Evolutionary conservation across 768 basidiomycete genomes (phyloP), one percentile per base, ranked within the genome.

Genomic region (Amanita brunnescens): DNA sequence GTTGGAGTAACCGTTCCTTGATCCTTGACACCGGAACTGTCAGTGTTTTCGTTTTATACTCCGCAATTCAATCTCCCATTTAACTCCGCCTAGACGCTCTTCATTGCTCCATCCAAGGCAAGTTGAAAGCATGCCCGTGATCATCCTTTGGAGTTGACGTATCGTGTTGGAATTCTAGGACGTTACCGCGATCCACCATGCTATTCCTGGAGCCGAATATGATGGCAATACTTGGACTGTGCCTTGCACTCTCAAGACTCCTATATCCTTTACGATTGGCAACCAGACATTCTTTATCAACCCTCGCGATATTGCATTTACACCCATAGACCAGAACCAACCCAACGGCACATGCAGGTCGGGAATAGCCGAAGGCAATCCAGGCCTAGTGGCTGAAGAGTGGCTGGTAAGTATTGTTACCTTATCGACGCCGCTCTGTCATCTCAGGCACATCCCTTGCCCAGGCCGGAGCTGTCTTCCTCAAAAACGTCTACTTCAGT

Each of bases 1-100:
- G 77, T 6, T 68, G 86, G 44, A 55, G 58, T 10, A 75, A 76
- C 47, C 86, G 87, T 60, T 86, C 85, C 20, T 83, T 87, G 43
- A 87, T 93, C 59, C 69, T 83, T 51, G 81, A 83, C 63, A 81
- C 75, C 51, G 82, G 68, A 52, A 54, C 18, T 30, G 45, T 51
- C 26, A 43, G 59, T 58, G 23, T 47, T 20, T 51, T 24, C 6
- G 12, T 51, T 24, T 21, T 29, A 33, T 42, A 2, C 18, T 21
- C 12, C 24, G 26, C 13, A 34, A 33, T 20, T 20, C 10, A 32
- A 41, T 20, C 32, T 30, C 30, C n/a, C 30, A 44, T 32, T 20
- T 23, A 7, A n/a, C 24, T 39, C 20, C 18, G 10, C 18, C 23
- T 26, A 51, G 50, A 43, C 50, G 6, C 33, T 51, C 6, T 44